Conservation (phyloP, 345 rosid genomes). For the Arabidopsis arenosa region DNA sequence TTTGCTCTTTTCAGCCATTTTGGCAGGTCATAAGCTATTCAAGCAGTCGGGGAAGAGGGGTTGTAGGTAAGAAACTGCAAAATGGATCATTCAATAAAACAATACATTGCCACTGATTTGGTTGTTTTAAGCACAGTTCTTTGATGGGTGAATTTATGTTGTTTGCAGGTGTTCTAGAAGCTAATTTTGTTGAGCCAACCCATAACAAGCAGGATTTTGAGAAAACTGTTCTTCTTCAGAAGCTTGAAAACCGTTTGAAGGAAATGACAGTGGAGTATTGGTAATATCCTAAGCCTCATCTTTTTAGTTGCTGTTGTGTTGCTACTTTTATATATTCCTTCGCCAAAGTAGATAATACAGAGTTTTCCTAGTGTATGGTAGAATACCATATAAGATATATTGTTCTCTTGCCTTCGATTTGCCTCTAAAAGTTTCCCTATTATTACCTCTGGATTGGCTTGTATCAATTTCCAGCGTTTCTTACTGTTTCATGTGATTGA, state of each 20-base stretch:
- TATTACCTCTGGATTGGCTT: slow-evolving; percentile 22
- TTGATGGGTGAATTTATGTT: slow-evolving; percentile 16
- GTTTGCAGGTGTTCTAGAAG: slow-evolving; percentile 80
- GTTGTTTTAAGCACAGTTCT: slow-evolving; percentile 11
- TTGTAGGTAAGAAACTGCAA: slow-evolving; percentile 76
- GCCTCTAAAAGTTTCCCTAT: slow-evolving; percentile 17
- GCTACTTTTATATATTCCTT: slow-evolving; percentile 1
- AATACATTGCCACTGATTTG: slow-evolving; percentile 10
- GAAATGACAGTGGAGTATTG: slow-evolving; percentile 95
- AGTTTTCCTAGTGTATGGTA: slow-evolving; percentile 30
- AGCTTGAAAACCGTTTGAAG: slow-evolving; percentile 89
- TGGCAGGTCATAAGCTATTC: slow-evolving; percentile 71
- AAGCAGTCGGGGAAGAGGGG: slow-evolving; percentile 76
- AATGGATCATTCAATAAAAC: slow-evolving; percentile 20
- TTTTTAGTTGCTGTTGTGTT: slow-evolving; percentile 21
- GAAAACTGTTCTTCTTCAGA: slow-evolving; percentile 93
- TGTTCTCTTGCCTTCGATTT: slow-evolving; percentile 21
- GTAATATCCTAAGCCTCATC: slow-evolving; percentile 45
- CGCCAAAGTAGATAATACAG: neutral
- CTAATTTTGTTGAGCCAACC: slow-evolving; percentile 91
- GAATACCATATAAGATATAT: slow-evolving; percentile 32
- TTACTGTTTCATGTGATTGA: slow-evolving; percentile 26
- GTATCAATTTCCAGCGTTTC: slow-evolving; percentile 23
- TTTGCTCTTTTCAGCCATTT: slow-evolving; percentile 69
- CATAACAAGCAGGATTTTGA: slow-evolving; percentile 98